Conservation (phyloP, 2,329 filamentous ascomycete species). For the Emergomyces orientalis region DNA sequence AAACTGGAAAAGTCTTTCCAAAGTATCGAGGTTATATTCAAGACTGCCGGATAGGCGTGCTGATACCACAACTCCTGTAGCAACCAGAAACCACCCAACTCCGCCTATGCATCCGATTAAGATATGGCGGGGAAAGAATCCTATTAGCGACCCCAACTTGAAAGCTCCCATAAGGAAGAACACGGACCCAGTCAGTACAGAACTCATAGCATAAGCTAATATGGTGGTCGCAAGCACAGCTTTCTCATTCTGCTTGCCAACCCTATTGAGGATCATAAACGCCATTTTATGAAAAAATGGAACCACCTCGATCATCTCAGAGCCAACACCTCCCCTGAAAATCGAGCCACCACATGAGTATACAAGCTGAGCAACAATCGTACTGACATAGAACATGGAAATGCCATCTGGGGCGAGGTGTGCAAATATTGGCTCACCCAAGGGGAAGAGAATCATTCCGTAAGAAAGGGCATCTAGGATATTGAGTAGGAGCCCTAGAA, state of each 20-base stretch:
- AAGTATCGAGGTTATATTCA: constrained; percentile 66
- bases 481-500: constrained; percentile 82
- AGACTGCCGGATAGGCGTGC: constrained; percentile 79
- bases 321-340: constrained; percentile 85
- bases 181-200: constrained; percentile 78
- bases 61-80: constrained; percentile 88
- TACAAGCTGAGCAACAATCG: constrained; percentile 82
- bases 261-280: constrained; percentile 65
- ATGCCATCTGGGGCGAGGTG: constrained; percentile 86
- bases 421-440: constrained; percentile 77
- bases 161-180: constrained; percentile 88
- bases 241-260: constrained; percentile 72
- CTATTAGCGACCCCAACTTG: constrained; percentile 81
- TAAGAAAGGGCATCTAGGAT: constrained; percentile 93
- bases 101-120: constrained; percentile 95
- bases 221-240: constrained; percentile 92
- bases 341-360: constrained; percentile 78
- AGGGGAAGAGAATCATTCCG: constrained; percentile 89
- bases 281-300: constrained; percentile 99
- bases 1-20: constrained; percentile 61
- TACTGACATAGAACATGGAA: constrained; percentile 98
- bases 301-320: constrained; percentile 96
- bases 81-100: constrained; percentile 87
- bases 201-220: constrained; percentile 79
- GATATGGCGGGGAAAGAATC: constrained; percentile 94